Evolutionary conservation across 2,329 filamentous ascomycete species (phyloP).

Genomic region (Pezicula carpinea): DNA sequence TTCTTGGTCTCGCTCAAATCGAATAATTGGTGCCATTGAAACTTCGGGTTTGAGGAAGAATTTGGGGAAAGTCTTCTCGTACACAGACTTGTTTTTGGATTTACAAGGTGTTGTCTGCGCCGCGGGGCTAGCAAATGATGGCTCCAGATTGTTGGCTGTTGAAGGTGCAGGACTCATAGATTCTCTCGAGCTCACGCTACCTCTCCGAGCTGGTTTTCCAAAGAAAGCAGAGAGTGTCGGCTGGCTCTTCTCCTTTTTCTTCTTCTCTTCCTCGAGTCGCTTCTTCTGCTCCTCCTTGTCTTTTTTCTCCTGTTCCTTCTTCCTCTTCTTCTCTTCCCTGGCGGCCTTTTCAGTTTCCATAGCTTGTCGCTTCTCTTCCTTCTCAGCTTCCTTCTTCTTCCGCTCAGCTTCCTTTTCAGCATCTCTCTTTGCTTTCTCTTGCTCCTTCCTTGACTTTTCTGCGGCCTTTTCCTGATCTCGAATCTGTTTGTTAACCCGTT

Average conservation of each 20-base stretch:
- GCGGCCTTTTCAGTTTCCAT: slow-evolving; percentile 28
- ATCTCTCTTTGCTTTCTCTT: slow-evolving; percentile 15
- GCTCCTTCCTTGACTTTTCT: slow-evolving; percentile 7
- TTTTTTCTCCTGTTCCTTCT: slow-evolving; percentile 34
- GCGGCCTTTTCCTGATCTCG: slow-evolving; percentile 22
- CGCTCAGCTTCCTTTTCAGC: slow-evolving; percentile 26
- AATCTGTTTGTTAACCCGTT: slow-evolving; percentile 28
- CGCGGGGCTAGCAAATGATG: slow-evolving; percentile 2
- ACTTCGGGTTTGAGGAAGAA: slow-evolving; percentile 77
- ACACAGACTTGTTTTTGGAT: slow-evolving; percentile 41
- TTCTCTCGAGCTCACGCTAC: slow-evolving; percentile 19
- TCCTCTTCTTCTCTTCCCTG: slow-evolving; percentile 36
- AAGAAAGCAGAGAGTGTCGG: slow-evolving; percentile 31
- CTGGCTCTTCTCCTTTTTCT: slow-evolving; percentile 41
- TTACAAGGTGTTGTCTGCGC: slow-evolving; percentile 25
- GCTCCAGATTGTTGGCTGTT: slow-evolving; percentile 11
- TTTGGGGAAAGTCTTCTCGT: slow-evolving; percentile 69
- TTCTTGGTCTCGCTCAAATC: slow-evolving; percentile 53
- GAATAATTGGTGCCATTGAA: slow-evolving; percentile 55
- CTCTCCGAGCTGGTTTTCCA: slow-evolving; percentile 10
- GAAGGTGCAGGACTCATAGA: slow-evolving; percentile 22
- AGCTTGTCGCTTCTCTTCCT: slow-evolving; percentile 38
- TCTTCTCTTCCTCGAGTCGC: slow-evolving; percentile 31
- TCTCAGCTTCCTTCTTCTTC: slow-evolving; percentile 30
- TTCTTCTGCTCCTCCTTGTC: slow-evolving; percentile 30